These are phyloP conservation scores for Asterionellopsis glacialis DNA, from an alignment of 108 stramenopile genomes.

Conservation along the genomic window DNA sequence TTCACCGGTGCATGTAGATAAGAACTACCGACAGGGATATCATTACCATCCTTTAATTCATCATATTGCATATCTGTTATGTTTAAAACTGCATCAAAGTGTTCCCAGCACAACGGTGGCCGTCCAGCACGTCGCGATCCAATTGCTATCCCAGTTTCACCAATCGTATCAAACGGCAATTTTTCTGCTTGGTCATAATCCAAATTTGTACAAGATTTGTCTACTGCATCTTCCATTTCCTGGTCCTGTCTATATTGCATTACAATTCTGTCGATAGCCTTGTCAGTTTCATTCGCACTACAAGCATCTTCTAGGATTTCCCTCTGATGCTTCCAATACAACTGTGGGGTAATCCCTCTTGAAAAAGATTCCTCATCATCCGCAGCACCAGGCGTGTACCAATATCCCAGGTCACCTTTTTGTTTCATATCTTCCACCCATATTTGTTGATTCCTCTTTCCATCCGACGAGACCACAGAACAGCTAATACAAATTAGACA, in stretches of 20 bases:
- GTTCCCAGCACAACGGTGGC: slow-evolving; percentile 67
- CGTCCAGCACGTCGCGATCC: slow-evolving; percentile 61
- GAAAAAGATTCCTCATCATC: slow-evolving; percentile 80
- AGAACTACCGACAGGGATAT: slow-evolving; percentile 3
- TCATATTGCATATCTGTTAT: slow-evolving; percentile 67
- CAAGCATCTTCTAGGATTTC: slow-evolving; percentile 1
- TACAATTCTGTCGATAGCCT: not conserved
- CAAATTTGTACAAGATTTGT: not conserved
- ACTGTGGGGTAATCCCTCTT: slow-evolving; percentile 37
- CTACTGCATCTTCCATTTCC: not conserved
- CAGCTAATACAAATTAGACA: slow-evolving; percentile 24
- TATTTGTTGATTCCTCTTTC: not conserved
- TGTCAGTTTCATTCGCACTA: not conserved
- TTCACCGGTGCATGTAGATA: slow-evolving; percentile 68
- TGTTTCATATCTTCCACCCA: too few relatives aligned
- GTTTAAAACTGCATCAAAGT: slow-evolving; percentile 72
- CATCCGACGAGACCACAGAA: not conserved
- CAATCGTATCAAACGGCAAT: slow-evolving; percentile 32
- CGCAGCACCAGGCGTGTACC: slow-evolving; percentile 65
- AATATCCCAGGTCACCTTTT: slow-evolving; percentile 15
- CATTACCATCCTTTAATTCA: slow-evolving; percentile 11
- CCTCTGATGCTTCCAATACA: slow-evolving; percentile 54
- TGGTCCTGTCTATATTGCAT: not conserved
- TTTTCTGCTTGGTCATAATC: too few relatives aligned
- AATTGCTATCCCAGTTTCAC: slow-evolving; percentile 46